Evolutionary conservation across 805 yeast genomes (phyloP), one percentile per base, ranked within the genome.

Genomic region (Debaryomyces tyrocola): DNA sequence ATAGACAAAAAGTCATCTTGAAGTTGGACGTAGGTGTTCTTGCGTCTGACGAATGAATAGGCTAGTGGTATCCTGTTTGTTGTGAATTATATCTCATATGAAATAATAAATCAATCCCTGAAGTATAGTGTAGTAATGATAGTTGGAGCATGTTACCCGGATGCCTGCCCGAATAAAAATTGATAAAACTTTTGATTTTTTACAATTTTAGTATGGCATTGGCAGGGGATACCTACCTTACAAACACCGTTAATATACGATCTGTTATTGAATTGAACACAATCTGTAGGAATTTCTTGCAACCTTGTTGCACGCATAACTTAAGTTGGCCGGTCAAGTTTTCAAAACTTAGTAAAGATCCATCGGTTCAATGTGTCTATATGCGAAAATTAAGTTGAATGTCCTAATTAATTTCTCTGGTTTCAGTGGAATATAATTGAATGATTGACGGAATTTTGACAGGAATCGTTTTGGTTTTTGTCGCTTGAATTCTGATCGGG

Each of bases 331-430:
- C 73, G 76, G 57, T 67, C 56, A 49, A 56, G 56, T 50, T 43
- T 38, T 37, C 18, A 17, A 20, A 48, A 52, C 66, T 56, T 55
- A 58, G 62, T 45, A 44, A n/a, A 50, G 67, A 66, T 46, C 65
- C 74, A 66, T 63, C 76, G 75, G 70, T 55, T 57, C 75, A 66
- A 72, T 72, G 77, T 73, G 77, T 73, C 77, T 61, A 63, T 71
- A 64, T 73, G 77, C 77, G 73, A 55, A 73, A 60, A 70, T 35
- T 40, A 56, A 57, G 21, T 12, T 33, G n/a, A 48, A 38, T 48
- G 35, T 45, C 51, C 33, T 11, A 37, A 12, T 29, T 28, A 9
- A 21, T 33, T 20, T 37, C 41, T n/a, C 21, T 17, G 14, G 27
- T 24, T 27, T 46, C 44, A 27, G 36, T 15, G n/a, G 49, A 46